Evolutionary conservation across 192 early-diverging fungal species (phyloP), one percentile per base, ranked within the genome.

Genomic region (Backusella luteola): DNA sequence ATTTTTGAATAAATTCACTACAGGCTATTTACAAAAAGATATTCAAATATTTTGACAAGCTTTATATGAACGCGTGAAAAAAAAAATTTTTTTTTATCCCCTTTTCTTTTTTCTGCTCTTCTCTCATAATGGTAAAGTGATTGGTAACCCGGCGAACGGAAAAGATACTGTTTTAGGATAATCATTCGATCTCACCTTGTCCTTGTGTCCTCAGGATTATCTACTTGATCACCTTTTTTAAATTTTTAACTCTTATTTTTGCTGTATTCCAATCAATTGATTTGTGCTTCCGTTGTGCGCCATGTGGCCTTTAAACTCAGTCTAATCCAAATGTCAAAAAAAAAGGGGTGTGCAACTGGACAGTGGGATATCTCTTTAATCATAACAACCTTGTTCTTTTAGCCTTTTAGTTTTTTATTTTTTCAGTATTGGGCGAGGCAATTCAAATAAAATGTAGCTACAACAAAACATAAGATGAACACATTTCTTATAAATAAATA

Each of bases 281-380:
- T 29, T 29, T 23, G 56, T 63, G 12, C 19, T 63, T 63, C 56
- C 26, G 56, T 29, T 63, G 56, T 63, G 26, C 56, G 56, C 56
- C 56, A 63, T 63, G 56, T 63, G 56, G 56, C 56, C 56, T 63
- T 63, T n/a, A 63, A 63, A 63, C 56, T 63, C 56, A 63, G 26
- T 19, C 3, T 29, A 63, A 23, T 12, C 12, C 3, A 63, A 63
- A 63, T 63, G 56, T 63, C 56, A 63, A 63, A 63, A 59, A 59
- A 53, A 63, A 26, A 63, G 12, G 23, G 23, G 3, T 59, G 23
- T 59, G 8, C 8, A 59, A 59, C 46, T n/a, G 19, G 46, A 5
- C 19, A 32, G 2, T 19, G 6, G 1, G 7, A 49, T n/a, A 6
- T n/a, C 19, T n/a, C 19, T 49, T n/a, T n/a, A 49, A 17, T 44